Base-by-base conservation (phyloP, 2,329 filamentous ascomycete genomes). In the Alternaria rosae region DNA sequence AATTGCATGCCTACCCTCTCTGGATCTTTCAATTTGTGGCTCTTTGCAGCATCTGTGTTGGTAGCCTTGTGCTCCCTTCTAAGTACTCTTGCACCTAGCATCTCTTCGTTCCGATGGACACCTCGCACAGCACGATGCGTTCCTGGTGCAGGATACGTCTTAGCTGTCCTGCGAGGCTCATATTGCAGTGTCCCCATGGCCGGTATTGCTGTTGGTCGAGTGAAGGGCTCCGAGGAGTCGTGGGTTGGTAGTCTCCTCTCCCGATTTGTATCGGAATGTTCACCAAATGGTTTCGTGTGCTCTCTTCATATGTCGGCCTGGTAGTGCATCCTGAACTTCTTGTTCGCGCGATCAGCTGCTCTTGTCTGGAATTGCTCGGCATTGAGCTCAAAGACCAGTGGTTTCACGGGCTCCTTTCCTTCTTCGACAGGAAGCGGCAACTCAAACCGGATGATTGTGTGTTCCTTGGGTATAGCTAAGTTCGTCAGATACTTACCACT, bases 241-340 rank as follows among this genome's bases (percentile, higher is more conserved):
- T 44, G 25, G 12, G 7, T 15, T 5, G 21, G 15, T 8, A 9
- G 15, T 2, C 12, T 25, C 13, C 15, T 45, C 43, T 25, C 21
- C 8, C 3, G 8, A 3, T 25, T 13, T 2, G 13, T 25, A 25
- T 45, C 13, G 43, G 13, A 38, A 11, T 38, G 5, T 51, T 51
- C 20, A 21, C 1, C 20, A 51, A 5, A 51, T 32, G 9, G 13
- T 25, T 6, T 15, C 7, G 8, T 13, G 13, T 32, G n/a, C 21
- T 11, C 54, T 9, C 21, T 9, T 91, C 83, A 97, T 13, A 97
- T 78, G 67, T 92, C 89, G 51, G 89, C 85, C 65, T 93, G 83
- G 72, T 92, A 93, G 76, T 94, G 93, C 75, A 88, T 85, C 81
- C 95, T 97, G 81, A 97, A 97, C 82, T 97, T 98, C 81, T 89